These are phyloP conservation scores for Thermomucor indicae-seudaticae DNA, from an alignment of 371 early-diverging fungal genomes.

Conservation along the genomic window DNA sequence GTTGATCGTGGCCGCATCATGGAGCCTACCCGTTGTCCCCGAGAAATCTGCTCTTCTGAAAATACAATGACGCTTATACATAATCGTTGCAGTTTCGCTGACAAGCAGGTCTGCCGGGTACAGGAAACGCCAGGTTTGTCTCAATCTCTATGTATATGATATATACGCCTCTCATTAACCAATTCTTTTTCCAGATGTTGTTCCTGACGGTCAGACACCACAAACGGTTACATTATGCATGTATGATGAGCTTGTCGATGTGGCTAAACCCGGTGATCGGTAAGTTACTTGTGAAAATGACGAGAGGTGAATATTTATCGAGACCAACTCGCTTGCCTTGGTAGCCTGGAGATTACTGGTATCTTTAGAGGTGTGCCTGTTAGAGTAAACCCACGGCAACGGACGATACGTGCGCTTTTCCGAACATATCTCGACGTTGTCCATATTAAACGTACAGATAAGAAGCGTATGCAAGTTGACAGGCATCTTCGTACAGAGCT, in stretches of 20 bases:
- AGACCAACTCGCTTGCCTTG: too few relatives aligned
- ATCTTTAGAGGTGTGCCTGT: constrained; percentile 97
- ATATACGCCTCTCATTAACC: background rate
- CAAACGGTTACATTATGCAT: constrained; percentile 92
- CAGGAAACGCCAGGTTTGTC: constrained; percentile 95
- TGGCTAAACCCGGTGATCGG: constrained; percentile 96
- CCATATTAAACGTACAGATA: constrained; percentile 80
- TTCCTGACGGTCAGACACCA: constrained; percentile 99
- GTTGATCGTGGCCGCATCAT: constrained; percentile 90
- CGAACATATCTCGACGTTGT: constrained; percentile 97
- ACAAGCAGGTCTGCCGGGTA: constrained; percentile 95
- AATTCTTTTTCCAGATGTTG: constrained; percentile 61
- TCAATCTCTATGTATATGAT: background rate
- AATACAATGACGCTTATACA: constrained; percentile 90
- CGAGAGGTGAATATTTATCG: background rate
- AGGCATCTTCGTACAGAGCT: constrained; percentile 35
- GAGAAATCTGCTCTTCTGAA: constrained; percentile 70
- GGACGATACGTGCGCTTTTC: constrained; percentile 93
- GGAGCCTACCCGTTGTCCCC: constrained; percentile 93
- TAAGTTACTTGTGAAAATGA: constrained; percentile 10
- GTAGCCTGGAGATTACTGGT: constrained; percentile 89
- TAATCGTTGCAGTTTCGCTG: constrained; percentile 90
- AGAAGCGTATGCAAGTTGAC: constrained; percentile 60
- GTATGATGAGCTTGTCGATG: constrained; percentile 96
- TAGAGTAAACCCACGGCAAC: constrained; percentile 88